Evolutionary conservation across 2,329 filamentous ascomycete species (phyloP), one percentile per base, ranked within the genome.

Genomic region (Diaporthe sp.): DNA sequence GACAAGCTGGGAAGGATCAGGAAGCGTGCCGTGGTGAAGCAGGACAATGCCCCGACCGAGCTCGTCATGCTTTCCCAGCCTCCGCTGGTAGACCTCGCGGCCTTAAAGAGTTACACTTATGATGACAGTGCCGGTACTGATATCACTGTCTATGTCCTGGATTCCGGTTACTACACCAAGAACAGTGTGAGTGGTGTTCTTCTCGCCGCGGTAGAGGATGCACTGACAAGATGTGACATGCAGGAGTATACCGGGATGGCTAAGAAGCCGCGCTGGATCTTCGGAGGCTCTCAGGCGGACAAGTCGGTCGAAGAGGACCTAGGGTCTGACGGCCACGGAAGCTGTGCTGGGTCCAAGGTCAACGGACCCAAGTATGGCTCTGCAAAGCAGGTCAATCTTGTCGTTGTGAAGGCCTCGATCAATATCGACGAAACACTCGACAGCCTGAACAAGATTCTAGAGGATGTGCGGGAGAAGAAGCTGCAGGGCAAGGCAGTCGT

Each of bases 81-180:
- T 10, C 64, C 64, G 15, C 33, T 67, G 8, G 45, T 67, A 9
- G 64, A 67, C n/a, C 64, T 67, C 13, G 13, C 22, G 45, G 64
- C 64, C 19, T 33, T 67, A 2, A 67, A 67, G 45, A 67, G 64
- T 17, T 67, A 67, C n/a, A 38, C 45, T 35, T 67, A 67, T 38
- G 64, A 67, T 38, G 64, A 67, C n/a, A 67, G 64, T 10, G 50
- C 50, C 13, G 68, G 52, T 17, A 22, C 42, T 1, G 35, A 57
- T 25, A 58, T 71, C 22, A 71, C 68, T 2, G 68, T 71, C 28
- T 71, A 71, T 35, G 68, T 58, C 38, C n/a, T 71, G 22, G 68
- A 71, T 54, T 6, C 54, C 22, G 68, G 68, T 7, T 71, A 58
- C 19, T 58, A 71, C 22, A 71, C 68, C 12, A 57, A 50, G 42